These are phyloP conservation scores for Populus alba DNA, from an alignment of 345 rosid species.

Conservation along the genomic window DNA sequence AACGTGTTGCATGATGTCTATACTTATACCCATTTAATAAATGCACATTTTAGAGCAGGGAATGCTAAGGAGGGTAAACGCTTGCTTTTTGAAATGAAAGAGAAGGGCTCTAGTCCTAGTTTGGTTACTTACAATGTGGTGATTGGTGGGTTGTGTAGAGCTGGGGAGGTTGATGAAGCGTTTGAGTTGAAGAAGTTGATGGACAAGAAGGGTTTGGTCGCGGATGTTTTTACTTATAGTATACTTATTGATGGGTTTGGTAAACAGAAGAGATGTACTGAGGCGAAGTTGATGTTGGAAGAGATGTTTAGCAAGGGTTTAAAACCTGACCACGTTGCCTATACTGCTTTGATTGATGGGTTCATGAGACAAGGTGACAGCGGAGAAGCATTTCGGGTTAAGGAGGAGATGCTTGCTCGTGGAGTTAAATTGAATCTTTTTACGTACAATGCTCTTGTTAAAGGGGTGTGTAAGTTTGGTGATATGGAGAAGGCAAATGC, in stretches of 20 bases:
- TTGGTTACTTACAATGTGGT: constrained; percentile 51
- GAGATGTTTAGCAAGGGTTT: constrained; percentile 55
- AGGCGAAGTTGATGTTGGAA: constrained; percentile 49
- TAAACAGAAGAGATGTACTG: constrained; percentile 47
- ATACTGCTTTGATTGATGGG: constrained; percentile 56
- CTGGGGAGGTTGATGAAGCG: constrained; percentile 57
- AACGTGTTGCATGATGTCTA: constrained; percentile 49
- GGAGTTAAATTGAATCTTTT: constrained; percentile 38
- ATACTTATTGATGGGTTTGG: constrained; percentile 55
- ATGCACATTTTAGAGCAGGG: constrained; percentile 57
- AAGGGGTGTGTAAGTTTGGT: constrained; percentile 55
- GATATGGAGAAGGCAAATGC: constrained; percentile 60
- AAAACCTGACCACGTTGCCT: constrained; percentile 43
- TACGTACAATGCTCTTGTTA: constrained; percentile 49
- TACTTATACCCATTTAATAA: constrained; percentile 48
- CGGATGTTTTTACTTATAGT: constrained; percentile 40
- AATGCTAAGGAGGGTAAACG: constrained; percentile 41
- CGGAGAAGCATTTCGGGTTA: constrained; percentile 50
- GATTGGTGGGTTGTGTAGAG: constrained; percentile 51
- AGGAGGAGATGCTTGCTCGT: constrained; percentile 54
- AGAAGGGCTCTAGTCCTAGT: constrained; percentile 44
- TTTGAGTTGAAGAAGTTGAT: constrained; percentile 45
- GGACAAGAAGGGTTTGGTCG: constrained; percentile 47
- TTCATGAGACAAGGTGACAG: constrained; percentile 53
- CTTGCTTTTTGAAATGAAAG: constrained; percentile 49